phyloP scores from a whole-genome alignment of 805 yeast genomes.

The Myxozyma nipponensis region DNA sequence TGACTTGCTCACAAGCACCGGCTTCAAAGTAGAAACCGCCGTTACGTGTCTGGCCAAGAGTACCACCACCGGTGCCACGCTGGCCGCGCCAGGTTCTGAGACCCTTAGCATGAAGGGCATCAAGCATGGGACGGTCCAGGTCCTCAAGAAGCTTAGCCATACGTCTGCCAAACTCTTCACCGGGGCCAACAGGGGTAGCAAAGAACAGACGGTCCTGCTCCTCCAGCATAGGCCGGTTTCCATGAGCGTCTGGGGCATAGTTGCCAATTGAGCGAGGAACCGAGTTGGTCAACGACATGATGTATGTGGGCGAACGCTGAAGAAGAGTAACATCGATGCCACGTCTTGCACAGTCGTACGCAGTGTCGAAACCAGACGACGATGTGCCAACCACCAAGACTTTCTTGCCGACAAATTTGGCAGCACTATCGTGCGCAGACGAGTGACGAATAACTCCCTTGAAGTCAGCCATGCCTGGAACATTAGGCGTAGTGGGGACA shows the following conservation, averaged over 20 bases:
- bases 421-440: neutral
- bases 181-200: neutral
- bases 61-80: neutral
- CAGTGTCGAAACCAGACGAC: slow-evolving; percentile 5
- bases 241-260: neutral
- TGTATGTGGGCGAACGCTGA: slow-evolving; percentile 4
- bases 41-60: neutral
- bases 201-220: neutral
- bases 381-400: slow-evolving; percentile 5
- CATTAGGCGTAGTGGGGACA: neutral
- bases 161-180: neutral
- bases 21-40: slow-evolving; percentile 10
- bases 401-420: neutral
- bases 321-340: slow-evolving; percentile 4
- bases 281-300: neutral
- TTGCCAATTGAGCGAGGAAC: slow-evolving; percentile 1
- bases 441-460: neutral
- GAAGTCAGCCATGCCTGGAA: neutral
- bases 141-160: neutral
- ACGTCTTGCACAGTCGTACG: neutral
- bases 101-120: neutral
- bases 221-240: neutral
- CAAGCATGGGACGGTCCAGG: slow-evolving; percentile 1
- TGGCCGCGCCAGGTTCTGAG: slow-evolving; percentile 1
- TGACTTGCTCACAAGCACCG: slow-evolving; percentile 3